Percentiles rank a stretch among this genome's conserved stretches.
These are phyloP conservation scores for Epichloe scottii DNA, from an alignment of 2,329 filamentous ascomycete genomes.

Conservation along the genomic window DNA sequence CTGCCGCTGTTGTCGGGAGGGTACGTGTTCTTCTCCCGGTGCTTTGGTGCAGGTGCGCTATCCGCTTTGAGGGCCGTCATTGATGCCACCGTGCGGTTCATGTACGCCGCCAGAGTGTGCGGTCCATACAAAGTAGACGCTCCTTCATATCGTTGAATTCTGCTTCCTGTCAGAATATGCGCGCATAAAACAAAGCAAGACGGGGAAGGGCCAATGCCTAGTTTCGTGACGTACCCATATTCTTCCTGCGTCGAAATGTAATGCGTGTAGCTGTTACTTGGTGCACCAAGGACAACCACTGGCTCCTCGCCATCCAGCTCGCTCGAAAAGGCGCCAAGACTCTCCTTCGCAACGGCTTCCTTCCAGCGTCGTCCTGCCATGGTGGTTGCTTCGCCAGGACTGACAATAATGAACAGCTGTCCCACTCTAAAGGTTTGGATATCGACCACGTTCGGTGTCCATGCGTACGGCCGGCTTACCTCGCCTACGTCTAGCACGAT, in stretches of 20 bases:
- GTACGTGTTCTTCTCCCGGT: constrained; percentile 33
- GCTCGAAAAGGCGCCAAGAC: constrained; percentile 27
- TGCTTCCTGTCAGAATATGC: constrained; percentile 14
- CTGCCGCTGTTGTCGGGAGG: constrained; percentile 69
- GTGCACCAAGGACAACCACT: constrained; percentile 69
- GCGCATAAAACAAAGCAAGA: neutral
- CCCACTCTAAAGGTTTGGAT: constrained; percentile 74
- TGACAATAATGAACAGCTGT: constrained; percentile 73
- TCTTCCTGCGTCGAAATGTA: constrained; percentile 66
- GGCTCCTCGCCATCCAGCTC: constrained; percentile 35
- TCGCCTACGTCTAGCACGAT: constrained; percentile 80
- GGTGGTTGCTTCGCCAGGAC: constrained; percentile 76
- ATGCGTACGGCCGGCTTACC: constrained; percentile 61
- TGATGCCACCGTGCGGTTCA: constrained; percentile 62
- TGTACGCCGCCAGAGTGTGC: constrained; percentile 74
- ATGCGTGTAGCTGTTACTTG: constrained; percentile 78
- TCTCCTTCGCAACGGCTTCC: constrained; percentile 47
- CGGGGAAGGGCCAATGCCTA: neutral
- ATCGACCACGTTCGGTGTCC: constrained; percentile 83
- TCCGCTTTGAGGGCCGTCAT: constrained; percentile 51
- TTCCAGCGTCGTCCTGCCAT: constrained; percentile 88
- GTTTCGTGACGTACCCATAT: constrained; percentile 17
- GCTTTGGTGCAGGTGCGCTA: constrained; percentile 17
- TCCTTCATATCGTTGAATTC: constrained; percentile 78
- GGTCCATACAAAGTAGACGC: constrained; percentile 79